These are phyloP conservation scores for Rhododendron molle DNA, from an alignment of 148 eudicot species.

Conservation along the genomic window DNA sequence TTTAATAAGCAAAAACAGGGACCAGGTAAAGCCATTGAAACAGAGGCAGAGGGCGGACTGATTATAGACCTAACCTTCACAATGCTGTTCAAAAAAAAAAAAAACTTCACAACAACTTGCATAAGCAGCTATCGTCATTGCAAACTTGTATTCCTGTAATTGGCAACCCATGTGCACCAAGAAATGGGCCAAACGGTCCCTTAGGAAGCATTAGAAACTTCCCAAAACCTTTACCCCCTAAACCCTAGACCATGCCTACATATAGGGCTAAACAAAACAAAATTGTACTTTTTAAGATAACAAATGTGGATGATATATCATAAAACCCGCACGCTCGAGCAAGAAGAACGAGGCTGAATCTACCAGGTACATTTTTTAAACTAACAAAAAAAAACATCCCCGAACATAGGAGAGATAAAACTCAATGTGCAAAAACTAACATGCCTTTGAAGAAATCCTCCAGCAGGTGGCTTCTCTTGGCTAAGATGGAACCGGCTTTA, in stretches of 20 bases:
- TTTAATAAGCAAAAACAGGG: background rate
- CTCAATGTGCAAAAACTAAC: slow-evolving; percentile 13
- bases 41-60: background rate
- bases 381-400: background rate
- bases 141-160: background rate
- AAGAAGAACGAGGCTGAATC: background rate
- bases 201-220: background rate
- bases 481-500: slow-evolving; percentile 57
- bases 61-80: background rate
- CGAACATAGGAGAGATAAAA: background rate
- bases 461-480: slow-evolving; percentile 59
- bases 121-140: background rate
- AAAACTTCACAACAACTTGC: background rate
- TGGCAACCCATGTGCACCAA: background rate
- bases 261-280: background rate
- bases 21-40: background rate
- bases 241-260: too few species aligned
- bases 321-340: background rate
- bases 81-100: background rate
- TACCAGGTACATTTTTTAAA: background rate
- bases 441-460: slow-evolving; percentile 74
- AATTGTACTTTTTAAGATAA: background rate
- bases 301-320: background rate
- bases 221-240: too few species aligned
- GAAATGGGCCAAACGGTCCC: background rate